Evolutionary conservation across 139 green algal genomes (phyloP).

Genomic region (Chlorella sorokiniana): DNA sequence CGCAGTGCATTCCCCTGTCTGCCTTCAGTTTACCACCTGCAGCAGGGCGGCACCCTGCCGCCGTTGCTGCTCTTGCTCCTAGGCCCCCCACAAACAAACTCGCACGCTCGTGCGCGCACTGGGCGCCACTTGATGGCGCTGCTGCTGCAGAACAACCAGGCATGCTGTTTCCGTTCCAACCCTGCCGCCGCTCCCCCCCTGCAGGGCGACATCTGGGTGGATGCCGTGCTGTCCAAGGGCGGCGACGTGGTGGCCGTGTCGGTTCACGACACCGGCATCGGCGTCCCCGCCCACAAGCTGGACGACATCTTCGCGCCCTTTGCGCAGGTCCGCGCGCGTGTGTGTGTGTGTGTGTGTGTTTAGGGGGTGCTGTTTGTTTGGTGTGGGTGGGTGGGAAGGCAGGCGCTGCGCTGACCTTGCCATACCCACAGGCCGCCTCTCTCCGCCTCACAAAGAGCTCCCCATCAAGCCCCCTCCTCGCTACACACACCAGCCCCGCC

Average conservation of each 20-base stretch:
- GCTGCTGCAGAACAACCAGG: not conserved
- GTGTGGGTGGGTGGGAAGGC: not conserved
- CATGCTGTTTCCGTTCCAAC: not conserved
- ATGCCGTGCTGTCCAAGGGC: not conserved
- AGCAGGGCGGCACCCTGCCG: not conserved
- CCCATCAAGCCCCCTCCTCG: too few species aligned
- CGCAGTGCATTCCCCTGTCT: not conserved
- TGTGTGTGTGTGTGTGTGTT: not conserved
- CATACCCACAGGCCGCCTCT: not conserved
- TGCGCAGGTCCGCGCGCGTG: conserved; percentile 59
- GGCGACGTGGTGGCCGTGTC: conserved; percentile 42
- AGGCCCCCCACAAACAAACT: too few species aligned
- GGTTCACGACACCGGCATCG: conserved; percentile 66
- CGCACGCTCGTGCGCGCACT: too few species aligned
- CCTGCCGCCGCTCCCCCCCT: not conserved
- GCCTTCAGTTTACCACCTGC: not conserved
- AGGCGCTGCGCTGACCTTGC: not conserved
- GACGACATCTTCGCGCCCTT: conserved; percentile 66
- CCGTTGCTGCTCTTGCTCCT: too few species aligned
- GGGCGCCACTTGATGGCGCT: too few species aligned
- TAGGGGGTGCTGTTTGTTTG: not conserved
- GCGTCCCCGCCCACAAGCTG: conserved; percentile 61
- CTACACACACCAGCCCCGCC: too few species aligned
- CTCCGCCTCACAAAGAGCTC: not conserved
- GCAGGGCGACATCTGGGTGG: conserved; percentile 46